Percentiles rank a stretch among this genome's conserved stretches.
Conservation (phyloP, 805 yeast genomes). For the Kodamaea laetipori region DNA sequence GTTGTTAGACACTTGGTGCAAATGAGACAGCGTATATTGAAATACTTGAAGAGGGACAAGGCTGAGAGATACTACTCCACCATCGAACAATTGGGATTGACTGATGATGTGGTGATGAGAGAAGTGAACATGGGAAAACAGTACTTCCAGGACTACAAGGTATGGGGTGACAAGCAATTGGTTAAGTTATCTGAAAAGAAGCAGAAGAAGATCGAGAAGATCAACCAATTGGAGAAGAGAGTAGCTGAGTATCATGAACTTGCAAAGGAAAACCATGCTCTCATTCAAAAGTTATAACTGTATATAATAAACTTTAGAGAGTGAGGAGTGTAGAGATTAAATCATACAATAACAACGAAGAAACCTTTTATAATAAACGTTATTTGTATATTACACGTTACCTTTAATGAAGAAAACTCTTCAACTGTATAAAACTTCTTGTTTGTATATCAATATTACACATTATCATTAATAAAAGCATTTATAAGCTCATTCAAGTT, state of each 20-base stretch:
- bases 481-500: constrained; percentile 28
- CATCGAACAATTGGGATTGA: constrained; percentile 82
- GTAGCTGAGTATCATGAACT: constrained; percentile 40
- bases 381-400: too few species aligned
- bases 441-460: too few species aligned
- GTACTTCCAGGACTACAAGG: constrained; percentile 75
- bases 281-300: constrained; percentile 12
- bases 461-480: constrained; percentile 10
- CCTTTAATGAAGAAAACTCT: too few species aligned
- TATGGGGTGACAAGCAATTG: constrained; percentile 73
- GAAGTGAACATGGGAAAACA: constrained; percentile 82
- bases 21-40: constrained; percentile 79
- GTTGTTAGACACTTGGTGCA: constrained; percentile 81
- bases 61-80: constrained; percentile 85
- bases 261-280: constrained; percentile 39
- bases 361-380: too few species aligned
- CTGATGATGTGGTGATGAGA: constrained; percentile 71
- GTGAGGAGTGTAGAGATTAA: background rate
- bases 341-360: background rate
- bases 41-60: constrained; percentile 77
- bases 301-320: constrained; percentile 4
- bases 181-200: constrained; percentile 46
- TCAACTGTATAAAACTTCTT: too few species aligned
- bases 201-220: constrained; percentile 27
- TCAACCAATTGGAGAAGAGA: constrained; percentile 39